phyloP scores from a whole-genome alignment of 2,329 filamentous ascomycete species.

The Trichophyton benhamiae region DNA sequence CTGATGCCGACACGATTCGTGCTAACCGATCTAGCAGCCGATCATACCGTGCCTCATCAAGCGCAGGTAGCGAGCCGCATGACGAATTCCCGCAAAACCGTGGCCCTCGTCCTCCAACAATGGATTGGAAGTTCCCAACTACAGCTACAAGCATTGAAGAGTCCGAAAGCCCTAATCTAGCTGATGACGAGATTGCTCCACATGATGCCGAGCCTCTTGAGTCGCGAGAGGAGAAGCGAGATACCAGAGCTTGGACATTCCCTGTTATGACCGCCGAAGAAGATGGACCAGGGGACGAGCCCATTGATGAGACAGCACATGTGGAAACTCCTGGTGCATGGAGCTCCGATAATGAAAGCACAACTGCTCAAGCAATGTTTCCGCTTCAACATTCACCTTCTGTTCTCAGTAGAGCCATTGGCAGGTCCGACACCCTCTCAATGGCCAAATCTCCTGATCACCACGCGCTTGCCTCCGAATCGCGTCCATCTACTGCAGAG shows the following conservation, averaged over 20 bases:
- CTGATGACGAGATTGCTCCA: slow-evolving; percentile 2
- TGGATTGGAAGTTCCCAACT: slow-evolving; percentile 37
- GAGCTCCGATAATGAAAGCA: slow-evolving; percentile 4
- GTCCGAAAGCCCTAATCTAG: slow-evolving; percentile 2
- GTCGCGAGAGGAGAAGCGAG: slow-evolving; percentile 21
- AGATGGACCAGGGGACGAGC: slow-evolving; percentile 11
- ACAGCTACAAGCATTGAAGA: slow-evolving; percentile 4
- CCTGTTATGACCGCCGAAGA: slow-evolving; percentile 28
- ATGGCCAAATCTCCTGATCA: neutral
- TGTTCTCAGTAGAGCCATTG: neutral
- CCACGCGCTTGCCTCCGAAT: slow-evolving; percentile 15
- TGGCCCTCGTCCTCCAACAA: slow-evolving; percentile 33
- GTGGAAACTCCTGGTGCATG: neutral
- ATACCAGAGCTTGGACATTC: slow-evolving; percentile 45
- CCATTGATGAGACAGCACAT: slow-evolving; percentile 2
- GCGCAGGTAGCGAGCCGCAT: slow-evolving; percentile 19
- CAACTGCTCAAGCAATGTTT: slow-evolving; percentile 5
- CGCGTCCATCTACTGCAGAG: slow-evolving; percentile 29
- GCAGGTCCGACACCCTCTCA: neutral
- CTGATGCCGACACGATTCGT: slow-evolving; percentile 43
- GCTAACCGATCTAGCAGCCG: slow-evolving; percentile 42
- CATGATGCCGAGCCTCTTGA: slow-evolving; percentile 11
- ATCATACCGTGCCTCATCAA: slow-evolving; percentile 28
- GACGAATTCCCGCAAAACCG: slow-evolving; percentile 21
- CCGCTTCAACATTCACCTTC: slow-evolving; percentile 7